phyloP scores from a whole-genome alignment of 2,329 filamentous ascomycete genomes.

The Cercospora citrullina region DNA sequence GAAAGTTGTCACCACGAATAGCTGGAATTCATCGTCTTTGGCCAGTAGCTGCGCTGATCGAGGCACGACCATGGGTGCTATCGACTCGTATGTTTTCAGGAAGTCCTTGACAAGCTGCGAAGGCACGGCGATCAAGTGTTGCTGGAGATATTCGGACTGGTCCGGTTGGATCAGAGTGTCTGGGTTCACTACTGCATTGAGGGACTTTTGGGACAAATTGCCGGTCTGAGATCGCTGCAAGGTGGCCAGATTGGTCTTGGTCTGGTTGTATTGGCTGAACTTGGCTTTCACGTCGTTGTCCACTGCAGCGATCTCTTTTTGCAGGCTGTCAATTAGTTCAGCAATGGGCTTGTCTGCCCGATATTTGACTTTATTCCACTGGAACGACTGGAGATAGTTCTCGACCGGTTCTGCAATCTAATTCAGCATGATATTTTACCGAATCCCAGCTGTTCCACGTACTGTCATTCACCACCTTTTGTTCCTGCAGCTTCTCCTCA shows the following conservation, averaged over 20 bases:
- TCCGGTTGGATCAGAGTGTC: conserved; percentile 72
- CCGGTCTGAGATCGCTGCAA: conserved; percentile 88
- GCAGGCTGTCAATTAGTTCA: conserved; percentile 82
- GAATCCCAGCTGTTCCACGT: conserved; percentile 41
- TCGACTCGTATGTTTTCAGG: conserved; percentile 80
- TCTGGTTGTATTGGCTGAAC: conserved; percentile 88
- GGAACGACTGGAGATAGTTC: conserved; percentile 83
- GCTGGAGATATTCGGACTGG: conserved; percentile 89
- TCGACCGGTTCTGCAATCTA: conserved; percentile 78
- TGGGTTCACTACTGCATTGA: conserved; percentile 84
- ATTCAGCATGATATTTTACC: conserved; percentile 19
- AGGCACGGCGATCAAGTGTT: conserved; percentile 88
- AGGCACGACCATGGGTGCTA: conserved; percentile 89
- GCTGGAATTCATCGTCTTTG: conserved; percentile 82
- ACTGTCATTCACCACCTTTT: conserved; percentile 96
- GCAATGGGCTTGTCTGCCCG: conserved; percentile 85
- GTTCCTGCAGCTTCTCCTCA: conserved; percentile 76
- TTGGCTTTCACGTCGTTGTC: conserved; percentile 96
- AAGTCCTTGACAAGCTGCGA: conserved; percentile 81
- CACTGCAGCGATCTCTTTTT: conserved; percentile 89
- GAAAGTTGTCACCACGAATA: conserved; percentile 88
- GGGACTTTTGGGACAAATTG: conserved; percentile 90
- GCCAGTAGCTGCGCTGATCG: conserved; percentile 78
- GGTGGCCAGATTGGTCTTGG: conserved; percentile 79
- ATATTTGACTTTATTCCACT: conserved; percentile 98